Evolutionary conservation across 148 eudicot genomes (phyloP), one percentile per base, ranked within the genome.

Genomic region (Arctostaphylos glauca): DNA sequence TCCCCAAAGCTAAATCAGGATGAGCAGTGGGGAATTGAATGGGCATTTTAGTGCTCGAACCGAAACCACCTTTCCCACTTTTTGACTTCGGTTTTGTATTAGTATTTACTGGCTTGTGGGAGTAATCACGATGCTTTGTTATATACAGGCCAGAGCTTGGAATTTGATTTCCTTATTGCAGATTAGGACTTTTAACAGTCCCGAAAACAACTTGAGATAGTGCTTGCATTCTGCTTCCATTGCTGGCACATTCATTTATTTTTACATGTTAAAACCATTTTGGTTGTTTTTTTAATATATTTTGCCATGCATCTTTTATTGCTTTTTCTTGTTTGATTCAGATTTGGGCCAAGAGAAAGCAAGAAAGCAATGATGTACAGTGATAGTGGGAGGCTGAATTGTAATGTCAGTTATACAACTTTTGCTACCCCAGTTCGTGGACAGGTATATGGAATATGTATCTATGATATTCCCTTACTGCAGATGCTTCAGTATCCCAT

Each of bases 271-370:
- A 77, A 77, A 38, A 25, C 47, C 31, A 31, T 60, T 31, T 9
- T 31, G 50, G 38, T 18, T 62, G 52, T 60, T 44, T 82, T 76
- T 76, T 38, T 23, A n/a, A 38, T 62, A 21, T 25, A 66, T 66
- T 43, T 71, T 3, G 55, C 76, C 56, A 25, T 47, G 71, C 44
- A 3, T 66, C 25, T 31, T 13, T 9, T 3, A 16, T 60, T 44
- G 3, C 52, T 46, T 5, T 3, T 58, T 67, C 38, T 76, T 6
- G 50, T 72, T 73, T 79, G 81, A 6, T 54, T 84, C 80, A 96
- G 99, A 77, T 96, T 90, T 87, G 99, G 99, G 81, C 99, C 99
- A 64, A 94, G 99, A 87, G 99, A 96, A 85, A 96, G 99, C 81
- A 96, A 96, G 92, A 96, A 96, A 89, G 99, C 99, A 84, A 92